Conservation (phyloP, 2,329 filamentous ascomycete species). For the Sporothrix schenckii region DNA sequence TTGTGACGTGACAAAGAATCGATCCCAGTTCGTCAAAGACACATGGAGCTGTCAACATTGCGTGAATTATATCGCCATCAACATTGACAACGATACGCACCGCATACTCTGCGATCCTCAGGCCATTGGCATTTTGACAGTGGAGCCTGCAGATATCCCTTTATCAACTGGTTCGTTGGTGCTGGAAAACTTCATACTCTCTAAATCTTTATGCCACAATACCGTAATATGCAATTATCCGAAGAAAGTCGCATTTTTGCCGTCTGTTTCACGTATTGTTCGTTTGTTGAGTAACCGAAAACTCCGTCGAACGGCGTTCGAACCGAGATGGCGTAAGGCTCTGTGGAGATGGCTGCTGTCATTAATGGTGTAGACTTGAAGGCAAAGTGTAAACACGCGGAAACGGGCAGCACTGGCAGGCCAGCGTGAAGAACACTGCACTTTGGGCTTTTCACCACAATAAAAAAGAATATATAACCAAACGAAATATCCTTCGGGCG, state of each 20-base stretch:
- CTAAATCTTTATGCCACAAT: neutral
- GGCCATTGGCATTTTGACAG: too few species aligned
- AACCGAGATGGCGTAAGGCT: neutral
- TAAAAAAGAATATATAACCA: neutral
- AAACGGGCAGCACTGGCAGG: neutral
- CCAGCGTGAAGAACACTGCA: neutral
- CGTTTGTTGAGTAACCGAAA: neutral
- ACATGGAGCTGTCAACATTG: neutral
- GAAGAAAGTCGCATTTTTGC: too few species aligned
- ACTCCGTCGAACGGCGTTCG: neutral
- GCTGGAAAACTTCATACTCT: neutral
- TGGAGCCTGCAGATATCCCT: neutral
- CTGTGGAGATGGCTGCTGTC: neutral
- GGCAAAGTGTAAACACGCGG: neutral
- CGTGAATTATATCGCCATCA: neutral
- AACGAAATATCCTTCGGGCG: neutral
- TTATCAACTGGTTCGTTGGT: neutral
- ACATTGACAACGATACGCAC: neutral
- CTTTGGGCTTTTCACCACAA: neutral
- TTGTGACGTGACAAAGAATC: too few species aligned
- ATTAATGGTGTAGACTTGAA: neutral
- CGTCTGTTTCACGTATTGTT: too few species aligned
- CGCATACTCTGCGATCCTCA: too few species aligned
- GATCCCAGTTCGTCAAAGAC: neutral
- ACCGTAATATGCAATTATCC: too few species aligned